Conservation (phyloP, 768 basidiomycete genomes). For the Leccinellum rugosiceps region DNA sequence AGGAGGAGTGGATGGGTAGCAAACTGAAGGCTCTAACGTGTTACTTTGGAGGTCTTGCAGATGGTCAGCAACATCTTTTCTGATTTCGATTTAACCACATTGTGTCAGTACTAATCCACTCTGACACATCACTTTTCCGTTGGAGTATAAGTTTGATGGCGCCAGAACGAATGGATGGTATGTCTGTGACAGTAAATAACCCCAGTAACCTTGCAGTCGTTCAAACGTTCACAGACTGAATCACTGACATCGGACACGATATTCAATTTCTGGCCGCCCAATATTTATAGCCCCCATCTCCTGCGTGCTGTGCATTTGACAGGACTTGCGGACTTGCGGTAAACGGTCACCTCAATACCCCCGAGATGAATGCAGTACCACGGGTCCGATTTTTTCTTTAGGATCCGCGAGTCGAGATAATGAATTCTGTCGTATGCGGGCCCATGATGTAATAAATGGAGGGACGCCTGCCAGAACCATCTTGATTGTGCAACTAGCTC, state of each 20-base stretch:
- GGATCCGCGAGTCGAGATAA: no score
- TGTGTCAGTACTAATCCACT: neutral
- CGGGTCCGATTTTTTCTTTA: neutral
- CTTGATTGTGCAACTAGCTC: no score
- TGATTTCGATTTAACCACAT: conserved; percentile 13
- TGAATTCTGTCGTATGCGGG: no score
- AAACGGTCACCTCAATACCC: neutral
- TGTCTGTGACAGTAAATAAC: neutral
- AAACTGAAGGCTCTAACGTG: conserved; percentile 94
- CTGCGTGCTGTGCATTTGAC: neutral
- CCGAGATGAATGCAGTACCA: neutral
- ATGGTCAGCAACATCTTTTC: conserved; percentile 64
- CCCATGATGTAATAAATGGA: no score
- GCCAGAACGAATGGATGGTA: no score
- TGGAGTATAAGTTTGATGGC: neutral
- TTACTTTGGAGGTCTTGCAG: conserved; percentile 84
- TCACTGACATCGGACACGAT: neutral
- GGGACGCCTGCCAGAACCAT: no score
- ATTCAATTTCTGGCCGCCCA: neutral
- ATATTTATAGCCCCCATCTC: neutral
- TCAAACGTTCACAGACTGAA: no score
- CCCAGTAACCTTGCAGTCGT: neutral
- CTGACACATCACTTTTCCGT: neutral
- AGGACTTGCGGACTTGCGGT: neutral
- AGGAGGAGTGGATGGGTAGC: conserved; percentile 94